Evolutionary conservation across 306 rosid species (phyloP).

Genomic region (Nissolia schottii): DNA sequence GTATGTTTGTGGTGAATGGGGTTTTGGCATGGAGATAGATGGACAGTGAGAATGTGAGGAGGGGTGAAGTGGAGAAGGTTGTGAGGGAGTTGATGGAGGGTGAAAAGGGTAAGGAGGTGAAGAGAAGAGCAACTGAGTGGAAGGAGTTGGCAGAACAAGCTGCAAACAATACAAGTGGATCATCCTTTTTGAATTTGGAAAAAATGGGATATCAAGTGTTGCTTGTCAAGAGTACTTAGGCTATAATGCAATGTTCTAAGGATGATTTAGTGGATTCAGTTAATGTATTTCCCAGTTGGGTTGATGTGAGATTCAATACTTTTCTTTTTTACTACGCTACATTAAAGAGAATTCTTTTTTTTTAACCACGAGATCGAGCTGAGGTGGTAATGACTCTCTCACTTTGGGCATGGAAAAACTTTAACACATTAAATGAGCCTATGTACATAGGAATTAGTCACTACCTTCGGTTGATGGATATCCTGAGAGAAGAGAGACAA

Average conservation of each 20-base stretch:
- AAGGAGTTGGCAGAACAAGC: conserved; percentile 35
- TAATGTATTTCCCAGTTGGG: not conserved
- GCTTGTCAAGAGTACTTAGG: conserved; percentile 1
- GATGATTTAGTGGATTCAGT: not conserved
- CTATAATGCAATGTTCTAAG: not conserved
- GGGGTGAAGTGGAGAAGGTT: conserved; percentile 40
- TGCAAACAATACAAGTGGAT: conserved; percentile 17
- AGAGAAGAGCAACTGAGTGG: conserved; percentile 27
- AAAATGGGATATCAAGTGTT: conserved; percentile 25
- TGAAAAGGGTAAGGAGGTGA: conserved; percentile 42
- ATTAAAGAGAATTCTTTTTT: too few relatives aligned
- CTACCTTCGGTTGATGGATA: too few relatives aligned
- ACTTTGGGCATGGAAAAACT: too few relatives aligned
- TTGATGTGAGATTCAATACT: not conserved
- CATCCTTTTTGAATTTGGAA: conserved; percentile 35
- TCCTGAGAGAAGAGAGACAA: too few relatives aligned
- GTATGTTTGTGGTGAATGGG: conserved; percentile 41
- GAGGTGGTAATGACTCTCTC: too few relatives aligned
- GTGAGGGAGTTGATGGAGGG: conserved; percentile 45
- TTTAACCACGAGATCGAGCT: too few relatives aligned
- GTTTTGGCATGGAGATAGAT: conserved; percentile 39
- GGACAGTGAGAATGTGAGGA: conserved; percentile 33
- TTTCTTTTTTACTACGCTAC: too few relatives aligned
- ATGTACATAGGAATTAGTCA: too few relatives aligned
- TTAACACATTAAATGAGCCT: too few relatives aligned